Evolutionary conservation across 73 alveolate genomes (phyloP).

Genomic region (Blepharisma stoltei): DNA sequence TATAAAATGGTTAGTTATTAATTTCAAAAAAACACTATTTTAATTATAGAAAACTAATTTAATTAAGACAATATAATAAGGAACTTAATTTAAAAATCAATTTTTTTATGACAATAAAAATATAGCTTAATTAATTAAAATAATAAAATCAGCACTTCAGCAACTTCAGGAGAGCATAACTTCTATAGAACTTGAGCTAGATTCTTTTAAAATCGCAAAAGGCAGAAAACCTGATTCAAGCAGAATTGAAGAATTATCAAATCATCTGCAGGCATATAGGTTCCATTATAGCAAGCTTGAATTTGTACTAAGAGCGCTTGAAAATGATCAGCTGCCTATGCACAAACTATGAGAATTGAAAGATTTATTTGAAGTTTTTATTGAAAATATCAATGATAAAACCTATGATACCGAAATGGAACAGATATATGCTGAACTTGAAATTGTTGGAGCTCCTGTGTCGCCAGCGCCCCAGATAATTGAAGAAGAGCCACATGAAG

Average conservation of each 20-base stretch:
- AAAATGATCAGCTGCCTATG: constrained; percentile 14
- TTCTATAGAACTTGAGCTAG: constrained; percentile 9
- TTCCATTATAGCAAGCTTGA: not conserved
- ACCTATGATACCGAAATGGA: not conserved
- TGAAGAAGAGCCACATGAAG: not conserved
- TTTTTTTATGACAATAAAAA: too few species aligned
- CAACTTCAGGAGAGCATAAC: constrained; percentile 26
- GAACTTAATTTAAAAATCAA: too few species aligned
- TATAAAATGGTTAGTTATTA: too few species aligned
- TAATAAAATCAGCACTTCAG: not conserved
- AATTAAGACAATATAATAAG: too few species aligned
- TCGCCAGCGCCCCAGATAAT: not conserved
- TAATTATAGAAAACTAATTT: too few species aligned
- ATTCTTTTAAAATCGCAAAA: constrained; percentile 8
- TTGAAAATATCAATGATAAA: not conserved
- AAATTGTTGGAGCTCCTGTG: not conserved
- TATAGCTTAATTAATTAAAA: too few species aligned
- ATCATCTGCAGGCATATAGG: not conserved
- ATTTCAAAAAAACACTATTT: too few species aligned
- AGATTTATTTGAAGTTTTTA: not conserved
- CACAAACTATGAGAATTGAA: not conserved
- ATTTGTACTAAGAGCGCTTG: not conserved
- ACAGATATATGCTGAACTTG: constrained; percentile 14
- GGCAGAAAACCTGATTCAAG: constrained; percentile 31
- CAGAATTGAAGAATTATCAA: constrained; percentile 28